Evolutionary conservation across 306 rosid genomes (phyloP), one percentile per base, ranked within the genome.

Genomic region (Comarum palustre): DNA sequence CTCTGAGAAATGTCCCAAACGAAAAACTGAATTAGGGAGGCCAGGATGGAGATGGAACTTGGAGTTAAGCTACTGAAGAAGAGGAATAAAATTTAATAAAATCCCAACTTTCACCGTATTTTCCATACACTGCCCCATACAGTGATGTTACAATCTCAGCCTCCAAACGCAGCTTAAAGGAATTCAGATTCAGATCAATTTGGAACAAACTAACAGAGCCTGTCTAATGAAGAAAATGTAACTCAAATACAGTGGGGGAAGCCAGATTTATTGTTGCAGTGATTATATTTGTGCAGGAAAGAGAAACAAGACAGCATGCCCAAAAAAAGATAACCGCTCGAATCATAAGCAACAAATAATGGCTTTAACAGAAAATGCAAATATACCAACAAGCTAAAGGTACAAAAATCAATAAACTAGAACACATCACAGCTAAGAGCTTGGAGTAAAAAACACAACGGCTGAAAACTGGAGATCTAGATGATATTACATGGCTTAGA

Each of bases 321-420:
- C 29, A 67, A 12, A 0, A 50, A 39, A 29, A 41, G 34, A 55
- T 31, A 31, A 60, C 6, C n/a, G 8, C 61, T 57, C 69, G 61
- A 69, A 75, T 62, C 46, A 32, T 42, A 68, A 74, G 69, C 64
- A 62, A 17, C 77, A 74, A 67, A 81, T 52, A 27, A 66, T 41
- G 64, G 54, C 54, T 71, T 32, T 71, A 58, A 76, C 27, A 31
- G 15, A 59, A 47, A 63, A 45, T 69, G 41, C 72, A 47, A 72
- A 51, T 81, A 80, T 78, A 77, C 66, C 62, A 76, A 74, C 72
- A 55, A 67, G 72, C 71, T 61, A 45, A 41, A 48, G 57, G 73
- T 79, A 68, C 79, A 75, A 42, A 29, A 74, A 81, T 80, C 77
- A 77, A 80, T 63, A 75, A 59, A 39, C 77, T 52, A 42, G 74